Base-by-base conservation (phyloP, 176 grass and related monocot species). In the Ensete glaucum region DNA sequence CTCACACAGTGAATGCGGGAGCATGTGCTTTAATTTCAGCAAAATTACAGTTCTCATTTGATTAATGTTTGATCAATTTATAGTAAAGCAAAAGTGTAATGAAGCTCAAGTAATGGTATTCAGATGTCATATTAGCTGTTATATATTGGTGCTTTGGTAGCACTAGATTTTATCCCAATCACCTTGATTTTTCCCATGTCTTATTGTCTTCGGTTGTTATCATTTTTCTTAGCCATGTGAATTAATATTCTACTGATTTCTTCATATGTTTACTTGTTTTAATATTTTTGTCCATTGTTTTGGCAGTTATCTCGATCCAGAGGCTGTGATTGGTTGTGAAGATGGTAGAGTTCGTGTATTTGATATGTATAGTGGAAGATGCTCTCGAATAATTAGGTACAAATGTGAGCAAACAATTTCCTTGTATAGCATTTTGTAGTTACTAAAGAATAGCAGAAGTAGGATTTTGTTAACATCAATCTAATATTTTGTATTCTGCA, bases 281-380 rank as follows among this genome's bases (percentile, higher is more conserved):
- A 11, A 56, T 26, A 11, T 58, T 7, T 74, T 80, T 86, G 87
- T 26, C 26, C 64, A 52, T 86, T 82, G 62, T 73, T 49, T 85
- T 24, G 60, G 50, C 85, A 98, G 94, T 82, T 98, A 82, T 76
- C 74, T 69, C 17, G 94, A 93, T 73, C 94, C 90, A 59, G 94
- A 98, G 52, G 90, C 90, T 75, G 75, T 93, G 72, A 89, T 98
- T 91, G 94, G 94, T 55, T 93, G 94, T 55, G 94, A 93, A 43
- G 94, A 98, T 87, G 90, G 90, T 53, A 90, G 94, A 83, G 90
- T 84, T 56, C 74, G 75, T 85, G 84, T 98, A 73, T 93, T 89
- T 78, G 94, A 98, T 83, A 98, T 98, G 90, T 98, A 98, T 77
- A 98, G 94, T 80, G 81, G 83, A 78, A 93, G 76, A 70, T 93